phyloP scores from a whole-genome alignment of 495 filamentous ascomycete genomes.

The Neurospora sp. region DNA sequence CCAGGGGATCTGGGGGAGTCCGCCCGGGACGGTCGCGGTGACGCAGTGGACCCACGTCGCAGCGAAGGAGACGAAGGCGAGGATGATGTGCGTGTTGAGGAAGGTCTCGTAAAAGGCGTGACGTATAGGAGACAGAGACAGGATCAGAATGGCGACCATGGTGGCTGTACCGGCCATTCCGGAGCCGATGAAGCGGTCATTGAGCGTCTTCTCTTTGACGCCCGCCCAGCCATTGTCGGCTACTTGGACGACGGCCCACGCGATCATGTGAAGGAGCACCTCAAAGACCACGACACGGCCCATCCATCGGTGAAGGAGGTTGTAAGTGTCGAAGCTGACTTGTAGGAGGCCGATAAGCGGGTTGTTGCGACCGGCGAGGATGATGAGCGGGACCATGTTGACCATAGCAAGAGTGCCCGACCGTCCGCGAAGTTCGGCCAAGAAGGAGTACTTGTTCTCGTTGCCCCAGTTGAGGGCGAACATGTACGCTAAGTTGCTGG shows the following conservation, averaged over 20 bases:
- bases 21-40: conserved; percentile 29
- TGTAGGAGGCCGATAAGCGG: conserved; percentile 72
- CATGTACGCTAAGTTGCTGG: conserved; percentile 57
- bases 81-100: conserved; percentile 66
- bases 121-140: conserved; percentile 64
- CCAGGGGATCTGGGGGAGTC: conserved; percentile 54
- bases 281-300: conserved; percentile 79
- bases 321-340: conserved; percentile 95
- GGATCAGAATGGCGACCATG: conserved; percentile 47
- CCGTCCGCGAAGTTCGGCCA: conserved; percentile 61
- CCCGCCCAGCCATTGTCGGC: conserved; percentile 55
- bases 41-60: conserved; percentile 61
- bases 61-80: conserved; percentile 52
- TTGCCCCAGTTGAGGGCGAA: conserved; percentile 48
- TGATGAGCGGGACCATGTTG: conserved; percentile 85
- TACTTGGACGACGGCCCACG: conserved; percentile 63
- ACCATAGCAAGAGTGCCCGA: conserved; percentile 72
- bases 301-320: conserved; percentile 90
- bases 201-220: conserved; percentile 35
- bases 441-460: conserved; percentile 41
- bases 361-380: conserved; percentile 88
- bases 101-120: conserved; percentile 97
- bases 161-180: conserved; percentile 43
- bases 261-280: conserved; percentile 60
- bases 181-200: conserved; percentile 47